A percentile compares a stretch with the other conserved stretches of the same genome.
Conservation (phyloP, 1,284 basidiomycete species). For the Ganoderma boninense region DNA sequence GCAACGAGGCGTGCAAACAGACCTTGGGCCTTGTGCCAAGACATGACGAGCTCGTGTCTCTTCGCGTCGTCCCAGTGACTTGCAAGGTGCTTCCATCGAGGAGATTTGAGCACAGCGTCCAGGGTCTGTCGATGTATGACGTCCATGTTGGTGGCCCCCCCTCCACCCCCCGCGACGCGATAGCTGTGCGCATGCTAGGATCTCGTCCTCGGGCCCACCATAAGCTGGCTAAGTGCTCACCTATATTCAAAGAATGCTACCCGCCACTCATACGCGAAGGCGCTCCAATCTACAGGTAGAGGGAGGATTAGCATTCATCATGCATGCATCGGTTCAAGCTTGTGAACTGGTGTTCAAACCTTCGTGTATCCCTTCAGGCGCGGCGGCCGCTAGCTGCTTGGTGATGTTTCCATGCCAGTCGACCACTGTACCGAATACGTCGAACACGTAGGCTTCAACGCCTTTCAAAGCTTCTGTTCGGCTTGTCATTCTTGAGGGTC, state of each 20-base stretch:
- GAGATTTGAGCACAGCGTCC: conserved; percentile 56
- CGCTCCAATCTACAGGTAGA: conserved; percentile 48
- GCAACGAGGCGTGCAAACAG: conserved; percentile 5
- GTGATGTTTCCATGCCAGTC: conserved; percentile 65
- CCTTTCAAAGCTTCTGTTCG: conserved; percentile 28
- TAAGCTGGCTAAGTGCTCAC: conserved; percentile 44
- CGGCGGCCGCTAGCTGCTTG: conserved; percentile 46
- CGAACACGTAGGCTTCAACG: conserved; percentile 66
- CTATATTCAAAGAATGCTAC: conserved; percentile 55
- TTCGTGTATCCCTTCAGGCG: conserved; percentile 34
- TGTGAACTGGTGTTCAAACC: conserved; percentile 9
- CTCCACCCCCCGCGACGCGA: conserved; percentile 51
- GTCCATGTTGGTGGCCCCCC: conserved; percentile 62
- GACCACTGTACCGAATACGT: conserved; percentile 71
- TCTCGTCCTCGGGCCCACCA: neutral
- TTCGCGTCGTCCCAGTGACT: conserved; percentile 51
- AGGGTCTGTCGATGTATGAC: conserved; percentile 66
- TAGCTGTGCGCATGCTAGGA: conserved; percentile 28
- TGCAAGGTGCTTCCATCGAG: conserved; percentile 57
- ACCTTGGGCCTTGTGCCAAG: conserved; percentile 68
- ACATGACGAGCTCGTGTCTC: conserved; percentile 52
- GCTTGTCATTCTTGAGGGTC: neutral
- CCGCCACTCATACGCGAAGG: conserved; percentile 67
- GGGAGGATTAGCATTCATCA: neutral
- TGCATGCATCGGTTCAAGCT: too few relatives aligned